Base-by-base conservation (phyloP, 371 early-diverging fungal species). In the Actinomortierella ambigua region DNA sequence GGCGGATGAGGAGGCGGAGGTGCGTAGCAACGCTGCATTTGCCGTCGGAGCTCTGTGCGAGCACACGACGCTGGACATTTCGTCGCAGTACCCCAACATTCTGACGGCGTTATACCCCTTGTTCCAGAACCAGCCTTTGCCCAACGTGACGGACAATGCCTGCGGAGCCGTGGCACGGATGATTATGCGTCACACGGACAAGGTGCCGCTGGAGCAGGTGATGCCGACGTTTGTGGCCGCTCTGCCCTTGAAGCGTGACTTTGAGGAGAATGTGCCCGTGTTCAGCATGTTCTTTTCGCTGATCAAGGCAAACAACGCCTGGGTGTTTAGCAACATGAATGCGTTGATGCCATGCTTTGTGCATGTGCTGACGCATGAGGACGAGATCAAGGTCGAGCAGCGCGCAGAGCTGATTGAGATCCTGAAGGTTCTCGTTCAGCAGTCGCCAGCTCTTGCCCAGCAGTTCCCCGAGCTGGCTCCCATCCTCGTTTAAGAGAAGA, bases 101-200 rank as follows among this genome's bases (percentile, higher is more conserved):
- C 81, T 95, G 57, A 83, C 83, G 39, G 84, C 84, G 40, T 76
- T 96, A 63, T 83, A 86, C 50, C 91, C 94, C 55, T 77, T 94
- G 64, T 90, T 95, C 79, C 77, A 81, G 27, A 67, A 77, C 20
- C 84, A 87, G 71, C 67, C 85, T 48, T 57, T 86, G 20, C 83
- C 81, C 48, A 93, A 93, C 68, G 81, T 82, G 15, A 83, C 85
- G 20, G 96, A 96, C 78, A 96, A 96, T 71, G 96, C 96, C 27
- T 88, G 90, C 51, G 96, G 96, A 28, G 91, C 94, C 49, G 90
- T 94, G 26, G 89, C 91, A 15, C 84, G 96, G 42, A 84, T 95
- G 75, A 89, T 94, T 56, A 65, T 92, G 55, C 79, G 81, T 46
- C 79, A 83, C 64, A 89, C 93, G 8, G 76, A 84, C 34, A 87